Evolutionary conservation across 1,139 yeast genomes (phyloP).

Genomic region (Saccharomyces uvarum): DNA sequence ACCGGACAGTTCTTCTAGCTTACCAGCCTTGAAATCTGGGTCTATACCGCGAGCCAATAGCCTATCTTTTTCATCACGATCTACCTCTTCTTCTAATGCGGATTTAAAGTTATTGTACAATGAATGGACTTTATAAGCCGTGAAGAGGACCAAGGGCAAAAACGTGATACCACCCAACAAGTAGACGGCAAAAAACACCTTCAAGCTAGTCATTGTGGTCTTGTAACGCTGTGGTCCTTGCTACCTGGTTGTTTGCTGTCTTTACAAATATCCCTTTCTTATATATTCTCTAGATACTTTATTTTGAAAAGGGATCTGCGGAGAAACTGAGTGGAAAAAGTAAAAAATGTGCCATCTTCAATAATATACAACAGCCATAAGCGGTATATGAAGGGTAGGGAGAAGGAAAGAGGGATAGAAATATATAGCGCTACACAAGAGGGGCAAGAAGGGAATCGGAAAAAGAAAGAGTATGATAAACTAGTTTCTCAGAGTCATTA

Average conservation of each 20-base stretch:
- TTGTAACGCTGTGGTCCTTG: neutral
- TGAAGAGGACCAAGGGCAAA: slow-evolving; percentile 46
- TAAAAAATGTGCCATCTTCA: neutral
- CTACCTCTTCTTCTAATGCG: slow-evolving; percentile 21
- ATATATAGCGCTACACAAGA: neutral
- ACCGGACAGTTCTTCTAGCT: slow-evolving; percentile 56
- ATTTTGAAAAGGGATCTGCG: neutral
- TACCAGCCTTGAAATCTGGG: slow-evolving; percentile 48
- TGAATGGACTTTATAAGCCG: slow-evolving; percentile 19
- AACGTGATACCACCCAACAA: slow-evolving; percentile 75
- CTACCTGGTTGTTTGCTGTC: neutral
- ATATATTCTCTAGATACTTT: neutral
- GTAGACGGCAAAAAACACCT: slow-evolving; percentile 33
- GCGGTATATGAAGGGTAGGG: neutral
- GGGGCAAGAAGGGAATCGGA: neutral
- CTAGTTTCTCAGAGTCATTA: slow-evolving; percentile 33
- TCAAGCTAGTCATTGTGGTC: slow-evolving; percentile 13
- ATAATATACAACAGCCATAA: neutral
- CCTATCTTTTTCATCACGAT: slow-evolving; percentile 2
- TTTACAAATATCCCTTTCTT: neutral
- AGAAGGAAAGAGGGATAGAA: neutral
- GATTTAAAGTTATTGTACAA: slow-evolving; percentile 16
- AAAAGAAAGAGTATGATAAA: neutral
- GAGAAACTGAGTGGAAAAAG: neutral
- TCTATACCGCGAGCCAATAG: slow-evolving; percentile 28